Base-by-base conservation (phyloP, 2,329 filamentous ascomycete genomes). In the Davidsoniella neocaledoniae region DNA sequence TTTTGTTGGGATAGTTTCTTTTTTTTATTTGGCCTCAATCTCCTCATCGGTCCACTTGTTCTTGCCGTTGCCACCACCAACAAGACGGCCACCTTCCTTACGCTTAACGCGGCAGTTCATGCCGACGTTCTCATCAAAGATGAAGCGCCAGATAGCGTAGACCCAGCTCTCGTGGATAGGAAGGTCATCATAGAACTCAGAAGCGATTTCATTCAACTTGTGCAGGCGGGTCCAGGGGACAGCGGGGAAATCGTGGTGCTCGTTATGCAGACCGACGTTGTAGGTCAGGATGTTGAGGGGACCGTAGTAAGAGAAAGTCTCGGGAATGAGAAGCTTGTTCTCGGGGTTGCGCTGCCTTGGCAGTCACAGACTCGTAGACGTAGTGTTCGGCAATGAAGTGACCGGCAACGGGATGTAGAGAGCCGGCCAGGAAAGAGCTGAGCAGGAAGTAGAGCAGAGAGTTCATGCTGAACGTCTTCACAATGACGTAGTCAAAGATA, bases 361-460 rank as follows among this genome's bases (percentile, higher is more conserved):
- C 70, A 12, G 69, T 69, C 57, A 76, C 68, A 47, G 76, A 78
- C 58, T 79, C 72, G 61, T 86, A 88, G 56, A 90, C 83, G 67
- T 90, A 90, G 67, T 98, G 91, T 69, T 98, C 91, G 52, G 91
- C 88, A 65, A 98, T 98, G 71, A 98, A 98, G 68, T 98, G 91
- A 42, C 86, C 91, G 0, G 91, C 91, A 53, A 90, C 86, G 3
- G 91, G 91, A 67, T 98, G 91, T 29, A 98, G 74, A 43, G 83
- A 90, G 36, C 91, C 91, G 1, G 91, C 91, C 2, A 98, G 75
- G 72, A 98, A 96, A 47, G 85, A 91, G 60, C 83, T 91, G 57
- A 93, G 68, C 48, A 98, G 70, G 40, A 98, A 70, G 70, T 98
- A 98, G 55, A 79, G 74, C 43, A 96, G 61, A 0, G 86, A 74